These are phyloP conservation scores for Xylaria sp. DNA, from an alignment of 2,329 filamentous ascomycete species.

Conservation along the genomic window DNA sequence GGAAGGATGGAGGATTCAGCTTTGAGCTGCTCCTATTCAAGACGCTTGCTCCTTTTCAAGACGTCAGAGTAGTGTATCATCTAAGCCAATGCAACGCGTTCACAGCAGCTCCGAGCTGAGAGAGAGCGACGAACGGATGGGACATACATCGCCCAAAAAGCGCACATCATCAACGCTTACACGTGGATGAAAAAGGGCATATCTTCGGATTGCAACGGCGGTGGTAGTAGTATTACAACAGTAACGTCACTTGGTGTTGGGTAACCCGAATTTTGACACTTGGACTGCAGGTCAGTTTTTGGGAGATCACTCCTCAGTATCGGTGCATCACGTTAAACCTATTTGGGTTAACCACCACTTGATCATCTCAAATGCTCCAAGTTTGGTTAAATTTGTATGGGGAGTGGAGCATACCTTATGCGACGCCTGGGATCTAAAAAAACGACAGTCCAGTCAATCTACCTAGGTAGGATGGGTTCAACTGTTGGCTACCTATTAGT, in stretches of 20 bases:
- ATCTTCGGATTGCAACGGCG: slow-evolving; percentile 39
- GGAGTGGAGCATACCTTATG: too few relatives aligned
- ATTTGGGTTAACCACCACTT: too few relatives aligned
- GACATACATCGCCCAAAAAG: slow-evolving; percentile 12
- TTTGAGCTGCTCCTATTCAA: slow-evolving; percentile 20
- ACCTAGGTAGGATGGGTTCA: too few relatives aligned
- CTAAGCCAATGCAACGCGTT: slow-evolving; percentile 32
- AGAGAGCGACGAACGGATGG: slow-evolving; percentile 25
- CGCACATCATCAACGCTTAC: slow-evolving; percentile 30
- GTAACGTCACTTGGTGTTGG: slow-evolving; percentile 28
- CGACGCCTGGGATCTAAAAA: too few relatives aligned
- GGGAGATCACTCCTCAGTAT: too few relatives aligned
- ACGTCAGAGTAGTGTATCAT: slow-evolving; percentile 31
- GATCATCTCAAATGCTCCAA: too few relatives aligned
- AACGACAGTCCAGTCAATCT: too few relatives aligned
- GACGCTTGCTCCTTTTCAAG: slow-evolving; percentile 20
- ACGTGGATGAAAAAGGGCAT: slow-evolving; percentile 36
- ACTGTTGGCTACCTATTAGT: too few relatives aligned
- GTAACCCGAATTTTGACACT: slow-evolving; percentile 21
- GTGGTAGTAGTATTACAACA: slow-evolving; percentile 26
- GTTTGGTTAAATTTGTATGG: too few relatives aligned
- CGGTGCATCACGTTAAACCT: too few relatives aligned
- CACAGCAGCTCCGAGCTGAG: slow-evolving; percentile 26
- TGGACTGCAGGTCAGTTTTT: too few relatives aligned
- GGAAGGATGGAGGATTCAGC: slow-evolving; percentile 31